Conservation (phyloP, 805 yeast species). For the Saccharomycopsis sp. region DNA sequence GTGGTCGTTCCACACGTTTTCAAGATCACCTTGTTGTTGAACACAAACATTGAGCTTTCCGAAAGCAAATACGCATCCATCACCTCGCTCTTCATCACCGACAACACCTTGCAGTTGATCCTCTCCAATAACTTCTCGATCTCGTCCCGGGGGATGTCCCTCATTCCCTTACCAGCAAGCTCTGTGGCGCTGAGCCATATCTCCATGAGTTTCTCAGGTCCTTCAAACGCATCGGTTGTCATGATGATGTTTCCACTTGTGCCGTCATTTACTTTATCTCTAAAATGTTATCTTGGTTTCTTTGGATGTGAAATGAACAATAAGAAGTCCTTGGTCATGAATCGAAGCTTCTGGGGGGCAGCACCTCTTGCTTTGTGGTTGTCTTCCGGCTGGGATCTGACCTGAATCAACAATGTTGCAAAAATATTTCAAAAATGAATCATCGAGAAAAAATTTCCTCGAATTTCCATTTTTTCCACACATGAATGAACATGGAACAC, state of each 20-base stretch:
- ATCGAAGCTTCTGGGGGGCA: no score
- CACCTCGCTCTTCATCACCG: conserved; percentile 55
- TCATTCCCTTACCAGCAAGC: conserved; percentile 34
- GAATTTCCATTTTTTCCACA: no score
- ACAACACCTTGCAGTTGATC: conserved; percentile 83
- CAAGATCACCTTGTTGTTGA: conserved; percentile 72
- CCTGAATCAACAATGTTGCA: no score
- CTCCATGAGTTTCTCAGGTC: conserved; percentile 91
- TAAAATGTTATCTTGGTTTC: conserved; percentile 22
- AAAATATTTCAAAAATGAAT: no score
- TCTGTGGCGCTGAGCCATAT: conserved; percentile 68
- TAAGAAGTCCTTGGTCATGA: conserved; percentile 30
- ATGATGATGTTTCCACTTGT: not conserved
- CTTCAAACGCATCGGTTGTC: conserved; percentile 79
- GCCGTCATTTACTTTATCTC: conserved; percentile 8
- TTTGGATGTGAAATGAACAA: conserved; percentile 29
- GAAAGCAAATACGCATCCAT: conserved; percentile 81
- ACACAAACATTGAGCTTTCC: conserved; percentile 86
- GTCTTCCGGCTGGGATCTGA: no score
- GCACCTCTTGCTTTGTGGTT: no score
- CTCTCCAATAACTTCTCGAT: conserved; percentile 71
- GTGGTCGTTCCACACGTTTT: conserved; percentile 98
- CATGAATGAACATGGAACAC: no score
- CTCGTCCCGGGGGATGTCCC: conserved; percentile 52
- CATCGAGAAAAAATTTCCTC: no score